Percentiles rank a stretch among this genome's conserved stretches.
Evolutionary conservation across 768 basidiomycete species (phyloP).

Genomic region (Termitomyces sp.): DNA sequence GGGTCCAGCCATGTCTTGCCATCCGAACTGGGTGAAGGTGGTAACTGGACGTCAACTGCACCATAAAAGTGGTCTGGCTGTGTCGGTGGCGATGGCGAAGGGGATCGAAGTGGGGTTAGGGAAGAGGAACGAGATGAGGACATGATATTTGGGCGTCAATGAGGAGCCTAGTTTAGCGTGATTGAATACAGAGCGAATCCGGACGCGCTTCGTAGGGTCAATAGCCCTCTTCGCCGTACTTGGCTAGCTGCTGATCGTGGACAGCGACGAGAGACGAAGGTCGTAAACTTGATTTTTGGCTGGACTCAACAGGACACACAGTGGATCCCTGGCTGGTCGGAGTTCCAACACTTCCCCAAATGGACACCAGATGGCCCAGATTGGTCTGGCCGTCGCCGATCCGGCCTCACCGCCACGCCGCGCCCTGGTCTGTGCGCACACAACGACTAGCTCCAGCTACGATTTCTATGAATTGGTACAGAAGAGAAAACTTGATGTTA

Average conservation of each 20-base stretch:
- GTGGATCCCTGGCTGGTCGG: conserved; percentile 16
- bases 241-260: conserved; percentile 1
- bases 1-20: conserved; percentile 69
- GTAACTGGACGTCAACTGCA: conserved; percentile 41
- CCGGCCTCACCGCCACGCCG: conserved; percentile 8
- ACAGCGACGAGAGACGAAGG: conserved; percentile 2
- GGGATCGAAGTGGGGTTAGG: conserved; percentile 49
- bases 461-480: background rate
- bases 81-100: conserved; percentile 48
- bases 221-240: background rate
- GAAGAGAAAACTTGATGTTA: background rate
- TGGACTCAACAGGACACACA: conserved; percentile 2
- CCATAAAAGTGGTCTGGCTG: conserved; percentile 88
- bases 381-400: conserved; percentile 4
- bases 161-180: conserved; percentile 4
- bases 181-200: background rate
- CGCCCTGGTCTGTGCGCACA: conserved; percentile 15
- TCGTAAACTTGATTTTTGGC: conserved; percentile 9
- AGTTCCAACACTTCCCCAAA: conserved; percentile 27
- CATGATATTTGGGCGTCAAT: conserved; percentile 22
- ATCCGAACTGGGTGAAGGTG: conserved; percentile 62
- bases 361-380: conserved; percentile 13
- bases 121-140: conserved; percentile 36
- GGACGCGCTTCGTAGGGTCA: conserved; percentile 1
- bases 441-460: background rate